Evolutionary conservation across 2,329 filamentous ascomycete species (phyloP).

Genomic region (Pseudogymnoascus sp.): DNA sequence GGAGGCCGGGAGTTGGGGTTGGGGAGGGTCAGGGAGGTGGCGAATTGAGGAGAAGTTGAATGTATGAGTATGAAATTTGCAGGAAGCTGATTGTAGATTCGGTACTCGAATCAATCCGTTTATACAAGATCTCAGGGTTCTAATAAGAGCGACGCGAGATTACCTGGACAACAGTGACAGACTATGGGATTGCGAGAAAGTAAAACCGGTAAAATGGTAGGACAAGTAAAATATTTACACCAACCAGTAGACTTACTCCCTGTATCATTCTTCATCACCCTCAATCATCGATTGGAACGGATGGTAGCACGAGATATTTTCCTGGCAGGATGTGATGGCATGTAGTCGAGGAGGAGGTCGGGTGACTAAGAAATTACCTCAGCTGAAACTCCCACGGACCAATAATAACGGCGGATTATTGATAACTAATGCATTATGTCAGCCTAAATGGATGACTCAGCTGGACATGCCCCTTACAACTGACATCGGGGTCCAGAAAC

Average conservation of each 20-base stretch:
- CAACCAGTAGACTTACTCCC: not conserved
- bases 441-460: slow-evolving; percentile 8
- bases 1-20: not conserved
- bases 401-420: not conserved
- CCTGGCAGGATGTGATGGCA: not conserved
- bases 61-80: not conserved
- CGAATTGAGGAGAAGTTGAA: not conserved
- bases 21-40: not conserved
- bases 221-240: not conserved
- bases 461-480: slow-evolving; percentile 1
- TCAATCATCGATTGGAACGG: not conserved
- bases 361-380: slow-evolving; percentile 9
- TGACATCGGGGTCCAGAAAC: not conserved
- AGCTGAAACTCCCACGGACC: not conserved
- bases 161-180: not conserved
- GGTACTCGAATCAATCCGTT: not conserved
- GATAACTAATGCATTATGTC: slow-evolving; percentile 2
- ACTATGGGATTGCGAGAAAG: not conserved
- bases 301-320: not conserved
- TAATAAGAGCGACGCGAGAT: not conserved
- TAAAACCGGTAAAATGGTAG: not conserved
- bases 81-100: not conserved
- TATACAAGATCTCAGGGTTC: not conserved
- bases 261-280: not conserved
- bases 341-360: slow-evolving; percentile 3